Conservation (phyloP, 139 green algal species). For the Coelastrella sp. region DNA sequence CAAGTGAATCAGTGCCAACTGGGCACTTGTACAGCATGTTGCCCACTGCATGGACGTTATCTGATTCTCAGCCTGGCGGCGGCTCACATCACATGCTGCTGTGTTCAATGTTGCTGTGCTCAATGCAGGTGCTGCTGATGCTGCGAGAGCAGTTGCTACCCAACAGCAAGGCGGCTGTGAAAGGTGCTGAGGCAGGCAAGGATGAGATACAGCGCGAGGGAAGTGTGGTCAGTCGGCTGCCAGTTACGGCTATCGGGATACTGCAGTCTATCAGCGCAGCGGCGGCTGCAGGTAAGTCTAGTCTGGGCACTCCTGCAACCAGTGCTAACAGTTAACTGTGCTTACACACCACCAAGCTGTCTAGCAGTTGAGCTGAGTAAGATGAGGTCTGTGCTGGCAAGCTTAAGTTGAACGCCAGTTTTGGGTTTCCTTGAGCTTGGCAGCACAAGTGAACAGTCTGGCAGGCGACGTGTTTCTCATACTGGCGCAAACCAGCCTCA, state of each 20-base stretch:
- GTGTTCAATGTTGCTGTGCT: neutral
- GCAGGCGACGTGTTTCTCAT: too few species aligned
- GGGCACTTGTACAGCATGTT: neutral
- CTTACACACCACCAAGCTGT: neutral
- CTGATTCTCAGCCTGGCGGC: neutral
- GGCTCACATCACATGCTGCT: neutral
- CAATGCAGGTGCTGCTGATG: neutral
- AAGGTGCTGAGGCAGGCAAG: neutral
- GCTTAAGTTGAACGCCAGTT: too few species aligned
- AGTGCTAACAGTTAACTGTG: neutral
- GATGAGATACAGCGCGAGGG: neutral
- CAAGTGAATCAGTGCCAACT: too few species aligned
- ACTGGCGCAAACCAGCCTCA: neutral
- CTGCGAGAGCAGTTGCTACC: neutral
- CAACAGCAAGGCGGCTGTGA: neutral
- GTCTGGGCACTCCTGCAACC: neutral
- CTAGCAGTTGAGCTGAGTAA: neutral
- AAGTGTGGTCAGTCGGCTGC: neutral
- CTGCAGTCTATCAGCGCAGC: conserved; percentile 1
- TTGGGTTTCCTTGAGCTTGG: too few species aligned
- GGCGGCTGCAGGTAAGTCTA: neutral
- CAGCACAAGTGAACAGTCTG: too few species aligned
- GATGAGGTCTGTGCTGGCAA: neutral
- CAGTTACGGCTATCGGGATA: neutral
- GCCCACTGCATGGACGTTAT: neutral